Evolutionary conservation across 352 stramenopile species (phyloP).

Genomic region (Pythium sukuiense): DNA sequence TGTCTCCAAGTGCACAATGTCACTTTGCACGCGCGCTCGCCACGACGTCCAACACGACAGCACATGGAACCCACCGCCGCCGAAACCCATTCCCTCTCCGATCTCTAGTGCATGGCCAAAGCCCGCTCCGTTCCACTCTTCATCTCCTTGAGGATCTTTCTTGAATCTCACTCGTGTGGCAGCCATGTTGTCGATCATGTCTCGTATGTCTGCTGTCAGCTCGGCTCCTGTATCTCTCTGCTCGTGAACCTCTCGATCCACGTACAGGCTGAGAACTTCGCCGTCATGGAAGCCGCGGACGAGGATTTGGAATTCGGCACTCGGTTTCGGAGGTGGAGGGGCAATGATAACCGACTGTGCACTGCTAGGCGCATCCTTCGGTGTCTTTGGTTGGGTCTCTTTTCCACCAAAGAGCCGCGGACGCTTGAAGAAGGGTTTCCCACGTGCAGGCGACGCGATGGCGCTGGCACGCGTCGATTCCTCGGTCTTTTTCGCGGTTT

Average conservation of each 20-base stretch:
- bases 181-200: conserved; percentile 25
- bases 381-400: neutral
- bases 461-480: neutral
- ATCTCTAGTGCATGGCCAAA: conserved; percentile 35
- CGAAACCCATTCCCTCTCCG: conserved; percentile 21
- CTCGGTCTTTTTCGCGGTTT: neutral
- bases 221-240: conserved; percentile 9
- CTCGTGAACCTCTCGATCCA: conserved; percentile 16
- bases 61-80: conserved; percentile 53
- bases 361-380: neutral
- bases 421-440: conserved; percentile 31
- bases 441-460: neutral
- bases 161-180: conserved; percentile 21
- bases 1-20: conserved; percentile 37
- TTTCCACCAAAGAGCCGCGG: conserved; percentile 31
- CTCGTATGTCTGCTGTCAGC: conserved; percentile 27
- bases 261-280: conserved; percentile 23
- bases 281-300: conserved; percentile 24
- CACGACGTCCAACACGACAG: conserved; percentile 30
- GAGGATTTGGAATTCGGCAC: conserved; percentile 30
- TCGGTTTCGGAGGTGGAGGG: conserved; percentile 5
- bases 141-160: conserved; percentile 37
- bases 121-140: conserved; percentile 43
- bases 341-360: neutral
- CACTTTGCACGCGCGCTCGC: conserved; percentile 26